These are phyloP conservation scores for Cenchrus fungigraminus DNA, from an alignment of 176 grass and related monocot genomes.

Conservation along the genomic window DNA sequence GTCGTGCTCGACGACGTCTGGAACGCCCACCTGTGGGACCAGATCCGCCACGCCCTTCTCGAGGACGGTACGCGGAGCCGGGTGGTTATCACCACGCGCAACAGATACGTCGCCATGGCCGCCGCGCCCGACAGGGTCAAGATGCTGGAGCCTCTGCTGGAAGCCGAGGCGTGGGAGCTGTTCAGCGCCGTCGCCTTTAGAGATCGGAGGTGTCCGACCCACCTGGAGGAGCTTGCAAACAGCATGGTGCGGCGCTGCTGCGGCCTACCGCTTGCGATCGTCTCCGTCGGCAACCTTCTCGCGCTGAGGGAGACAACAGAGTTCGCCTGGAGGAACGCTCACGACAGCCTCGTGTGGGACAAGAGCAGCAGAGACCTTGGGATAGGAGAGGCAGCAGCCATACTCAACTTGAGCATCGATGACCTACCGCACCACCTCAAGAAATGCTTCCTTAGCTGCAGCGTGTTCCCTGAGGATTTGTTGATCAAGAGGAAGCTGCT, in stretches of 20 bases:
- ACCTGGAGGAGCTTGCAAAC: not conserved
- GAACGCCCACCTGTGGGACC: slow-evolving; percentile 16
- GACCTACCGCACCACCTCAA: not conserved
- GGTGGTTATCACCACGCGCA: slow-evolving; percentile 47
- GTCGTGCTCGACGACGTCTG: slow-evolving; percentile 47
- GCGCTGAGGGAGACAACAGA: not conserved
- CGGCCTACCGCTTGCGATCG: slow-evolving; percentile 55
- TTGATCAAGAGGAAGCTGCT: slow-evolving; percentile 25
- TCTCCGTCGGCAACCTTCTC: slow-evolving; percentile 33
- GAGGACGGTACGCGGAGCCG: not conserved
- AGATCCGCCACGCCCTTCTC: not conserved
- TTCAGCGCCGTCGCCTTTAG: slow-evolving; percentile 33
- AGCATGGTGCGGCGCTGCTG: slow-evolving; percentile 37
- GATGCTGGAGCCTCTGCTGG: not conserved
- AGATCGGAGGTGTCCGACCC: not conserved
- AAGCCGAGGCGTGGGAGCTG: slow-evolving; percentile 18
- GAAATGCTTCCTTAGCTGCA: slow-evolving; percentile 47
- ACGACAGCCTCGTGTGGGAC: not conserved
- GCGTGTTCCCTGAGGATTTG: slow-evolving; percentile 4
- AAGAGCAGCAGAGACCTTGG: too few species aligned
- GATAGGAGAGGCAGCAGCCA: too few species aligned
- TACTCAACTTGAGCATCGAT: too few species aligned
- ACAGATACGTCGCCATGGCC: slow-evolving; percentile 11
- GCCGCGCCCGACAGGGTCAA: not conserved
- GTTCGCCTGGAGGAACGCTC: not conserved